A percentile compares a stretch with the other conserved stretches of the same genome.
phyloP scores from a whole-genome alignment of 805 yeast genomes.

The Barnettozyma siamensis region DNA sequence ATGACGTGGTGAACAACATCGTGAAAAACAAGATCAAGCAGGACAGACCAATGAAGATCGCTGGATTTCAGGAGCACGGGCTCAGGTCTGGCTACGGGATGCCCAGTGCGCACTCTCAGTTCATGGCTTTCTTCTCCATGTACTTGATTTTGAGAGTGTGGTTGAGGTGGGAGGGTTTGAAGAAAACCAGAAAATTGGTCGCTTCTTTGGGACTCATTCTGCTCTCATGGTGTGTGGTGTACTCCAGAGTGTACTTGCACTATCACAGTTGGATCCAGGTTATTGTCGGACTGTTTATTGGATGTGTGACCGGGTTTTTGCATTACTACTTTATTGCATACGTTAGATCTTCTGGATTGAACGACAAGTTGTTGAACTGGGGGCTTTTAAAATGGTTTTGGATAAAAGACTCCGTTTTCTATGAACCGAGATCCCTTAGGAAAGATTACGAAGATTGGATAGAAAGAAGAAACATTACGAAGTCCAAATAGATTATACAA shows the following conservation, averaged over 20 bases:
- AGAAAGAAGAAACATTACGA: slow-evolving; percentile 16
- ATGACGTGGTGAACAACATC: slow-evolving; percentile 66
- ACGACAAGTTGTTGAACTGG: slow-evolving; percentile 59
- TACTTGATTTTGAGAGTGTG: slow-evolving; percentile 43
- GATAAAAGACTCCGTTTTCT: slow-evolving; percentile 57
- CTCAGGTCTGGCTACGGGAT: slow-evolving; percentile 73
- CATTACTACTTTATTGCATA: slow-evolving; percentile 51
- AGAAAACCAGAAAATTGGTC: slow-evolving; percentile 21
- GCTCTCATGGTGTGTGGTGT: slow-evolving; percentile 42
- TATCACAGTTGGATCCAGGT: slow-evolving; percentile 79
- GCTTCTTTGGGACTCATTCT: slow-evolving; percentile 27
- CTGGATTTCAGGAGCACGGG: slow-evolving; percentile 33
- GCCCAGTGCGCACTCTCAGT: slow-evolving; percentile 97
- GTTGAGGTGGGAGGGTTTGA: slow-evolving; percentile 38
- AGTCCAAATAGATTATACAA: not conserved
- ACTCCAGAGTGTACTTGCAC: slow-evolving; percentile 68
- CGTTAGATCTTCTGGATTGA: slow-evolving; percentile 60
- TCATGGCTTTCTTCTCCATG: slow-evolving; percentile 79
- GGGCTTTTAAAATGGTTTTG: slow-evolving; percentile 44
- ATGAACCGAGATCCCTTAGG: slow-evolving; percentile 38
- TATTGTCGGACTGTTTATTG: slow-evolving; percentile 61
- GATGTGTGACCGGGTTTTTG: slow-evolving; percentile 49
- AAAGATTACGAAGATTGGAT: slow-evolving; percentile 39
- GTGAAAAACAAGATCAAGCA: slow-evolving; percentile 60
- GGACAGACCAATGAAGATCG: slow-evolving; percentile 59